Conservation (phyloP, 2,329 filamentous ascomycete genomes). For the Chaetomiaceae sp. region DNA sequence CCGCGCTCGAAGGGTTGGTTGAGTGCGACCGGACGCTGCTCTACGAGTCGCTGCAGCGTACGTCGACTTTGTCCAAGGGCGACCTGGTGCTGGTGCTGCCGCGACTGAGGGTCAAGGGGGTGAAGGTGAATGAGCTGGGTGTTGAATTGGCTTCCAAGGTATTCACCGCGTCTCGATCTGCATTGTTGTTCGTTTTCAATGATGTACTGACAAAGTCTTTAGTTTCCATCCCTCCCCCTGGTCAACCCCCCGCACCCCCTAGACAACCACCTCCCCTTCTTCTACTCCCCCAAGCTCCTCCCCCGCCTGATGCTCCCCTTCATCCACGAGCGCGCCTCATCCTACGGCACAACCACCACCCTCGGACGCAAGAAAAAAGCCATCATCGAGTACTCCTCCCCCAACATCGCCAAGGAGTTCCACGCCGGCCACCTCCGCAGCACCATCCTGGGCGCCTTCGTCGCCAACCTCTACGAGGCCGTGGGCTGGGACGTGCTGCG, state of each 20-base stretch:
- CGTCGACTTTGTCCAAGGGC: constrained; percentile 27
- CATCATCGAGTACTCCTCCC: constrained; percentile 69
- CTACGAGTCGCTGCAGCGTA: constrained; percentile 31
- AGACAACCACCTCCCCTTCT: constrained; percentile 59
- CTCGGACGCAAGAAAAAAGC: constrained; percentile 37
- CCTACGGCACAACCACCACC: constrained; percentile 43
- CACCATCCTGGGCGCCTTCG: constrained; percentile 71
- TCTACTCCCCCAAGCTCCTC: constrained; percentile 57
- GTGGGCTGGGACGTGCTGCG: constrained; percentile 67
- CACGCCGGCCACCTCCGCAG: constrained; percentile 70
- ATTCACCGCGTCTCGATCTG: no score
- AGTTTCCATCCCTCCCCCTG: no score
- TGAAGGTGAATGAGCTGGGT: neutral
- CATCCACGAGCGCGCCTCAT: constrained; percentile 51
- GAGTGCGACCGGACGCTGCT: constrained; percentile 24
- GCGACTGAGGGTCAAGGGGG: constrained; percentile 26
- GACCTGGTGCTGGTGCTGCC: constrained; percentile 33
- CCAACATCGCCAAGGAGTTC: constrained; percentile 75
- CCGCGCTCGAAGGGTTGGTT: constrained; percentile 20
- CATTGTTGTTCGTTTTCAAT: no score
- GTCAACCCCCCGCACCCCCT: constrained; percentile 48
- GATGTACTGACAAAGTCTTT: no score
- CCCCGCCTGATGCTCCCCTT: constrained; percentile 54
- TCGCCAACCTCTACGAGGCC: constrained; percentile 63
- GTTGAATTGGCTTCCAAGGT: neutral